Conservation (phyloP, 2,329 filamentous ascomycete species). For the Fusarium goolgardi region DNA sequence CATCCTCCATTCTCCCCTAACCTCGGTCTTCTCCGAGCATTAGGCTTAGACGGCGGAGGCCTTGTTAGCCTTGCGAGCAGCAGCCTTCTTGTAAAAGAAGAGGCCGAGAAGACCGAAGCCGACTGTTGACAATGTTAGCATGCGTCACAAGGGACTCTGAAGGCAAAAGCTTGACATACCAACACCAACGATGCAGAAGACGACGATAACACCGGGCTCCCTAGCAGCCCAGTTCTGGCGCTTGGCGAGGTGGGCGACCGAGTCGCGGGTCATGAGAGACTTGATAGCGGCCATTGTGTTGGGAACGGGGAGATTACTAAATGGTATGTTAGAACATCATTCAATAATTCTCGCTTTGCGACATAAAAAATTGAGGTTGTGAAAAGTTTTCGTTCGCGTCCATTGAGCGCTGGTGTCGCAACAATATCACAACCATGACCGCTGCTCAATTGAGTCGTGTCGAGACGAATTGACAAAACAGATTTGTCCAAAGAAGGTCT, state of each 20-base stretch:
- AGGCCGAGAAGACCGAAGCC: constrained; percentile 49
- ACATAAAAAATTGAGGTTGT: background rate
- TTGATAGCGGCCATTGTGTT: constrained; percentile 58
- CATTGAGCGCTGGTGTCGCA: constrained; percentile 20
- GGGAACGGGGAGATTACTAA: constrained; percentile 47
- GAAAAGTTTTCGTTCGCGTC: constrained; percentile 12
- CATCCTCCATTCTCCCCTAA: constrained; percentile 41
- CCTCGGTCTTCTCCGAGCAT: constrained; percentile 21
- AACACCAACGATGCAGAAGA: constrained; percentile 58
- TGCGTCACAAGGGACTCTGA: background rate
- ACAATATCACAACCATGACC: constrained; percentile 22
- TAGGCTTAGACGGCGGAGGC: constrained; percentile 42
- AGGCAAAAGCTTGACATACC: constrained; percentile 48
- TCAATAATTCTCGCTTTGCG: background rate
- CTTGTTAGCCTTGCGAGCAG: constrained; percentile 52
- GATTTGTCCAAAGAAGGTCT: constrained; percentile 2
- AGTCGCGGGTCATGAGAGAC: constrained; percentile 54
- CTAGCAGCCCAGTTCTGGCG: constrained; percentile 56
- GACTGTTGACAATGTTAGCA: constrained; percentile 47
- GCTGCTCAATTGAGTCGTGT: constrained; percentile 26
- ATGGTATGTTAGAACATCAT: constrained; percentile 14
- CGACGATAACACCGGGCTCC: constrained; percentile 57
- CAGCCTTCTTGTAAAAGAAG: constrained; percentile 49
- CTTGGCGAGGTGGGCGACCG: constrained; percentile 54
- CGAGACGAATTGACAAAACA: constrained; percentile 6